Evolutionary conservation across 2,329 filamentous ascomycete genomes (phyloP).

Genomic region (Sclerotinia glacialis): DNA sequence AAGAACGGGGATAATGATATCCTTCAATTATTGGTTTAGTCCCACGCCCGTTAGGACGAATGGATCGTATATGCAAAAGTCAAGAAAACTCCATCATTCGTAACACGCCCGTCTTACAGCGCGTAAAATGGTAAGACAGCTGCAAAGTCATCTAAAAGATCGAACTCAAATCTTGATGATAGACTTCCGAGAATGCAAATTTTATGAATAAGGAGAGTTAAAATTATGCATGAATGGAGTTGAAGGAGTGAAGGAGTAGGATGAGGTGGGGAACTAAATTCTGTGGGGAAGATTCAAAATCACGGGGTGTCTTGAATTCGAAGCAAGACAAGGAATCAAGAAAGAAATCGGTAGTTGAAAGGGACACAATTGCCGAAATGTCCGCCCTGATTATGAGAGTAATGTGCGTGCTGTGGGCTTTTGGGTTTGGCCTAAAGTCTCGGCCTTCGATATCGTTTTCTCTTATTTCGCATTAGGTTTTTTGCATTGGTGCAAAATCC

Average conservation of each 20-base stretch:
- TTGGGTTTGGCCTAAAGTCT: background rate
- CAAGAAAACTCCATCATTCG: background rate
- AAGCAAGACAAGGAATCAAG: too few relatives aligned
- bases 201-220: too few relatives aligned
- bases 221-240: background rate
- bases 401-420: background rate
- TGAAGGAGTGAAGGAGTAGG: background rate
- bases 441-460: background rate
- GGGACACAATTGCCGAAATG: slow-evolving; percentile 5
- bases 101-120: background rate
- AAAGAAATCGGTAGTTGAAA: slow-evolving; percentile 6
- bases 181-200: background rate
- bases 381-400: background rate
- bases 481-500: background rate
- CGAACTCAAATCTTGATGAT: background rate
- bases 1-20: background rate
- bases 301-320: background rate
- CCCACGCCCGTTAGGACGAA: background rate
- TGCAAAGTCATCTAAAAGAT: background rate
- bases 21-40: background rate
- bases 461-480: background rate
- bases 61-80: background rate
- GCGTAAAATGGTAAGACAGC: background rate
- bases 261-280: background rate
- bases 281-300: background rate